Conservation (phyloP, 345 rosid species). For the Lepidium sativum region DNA sequence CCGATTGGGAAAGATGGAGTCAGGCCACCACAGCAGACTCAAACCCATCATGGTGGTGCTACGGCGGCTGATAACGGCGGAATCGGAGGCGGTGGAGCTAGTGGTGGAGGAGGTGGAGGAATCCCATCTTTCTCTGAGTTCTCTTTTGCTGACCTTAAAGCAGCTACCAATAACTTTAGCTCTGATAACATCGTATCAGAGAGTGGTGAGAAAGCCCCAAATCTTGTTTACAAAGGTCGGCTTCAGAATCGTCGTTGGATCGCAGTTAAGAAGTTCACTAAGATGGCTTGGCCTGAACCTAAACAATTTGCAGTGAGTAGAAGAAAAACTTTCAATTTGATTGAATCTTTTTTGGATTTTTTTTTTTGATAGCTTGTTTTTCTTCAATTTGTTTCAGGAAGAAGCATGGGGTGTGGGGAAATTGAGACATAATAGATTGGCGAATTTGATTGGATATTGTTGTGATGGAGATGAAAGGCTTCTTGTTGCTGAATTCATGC, state of each 20-base stretch:
- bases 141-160: constrained; percentile 54
- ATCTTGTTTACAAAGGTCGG: constrained; percentile 65
- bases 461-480: constrained; percentile 95
- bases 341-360: neutral
- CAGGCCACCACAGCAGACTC: constrained; percentile 22
- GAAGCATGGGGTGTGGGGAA: constrained; percentile 93
- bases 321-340: neutral
- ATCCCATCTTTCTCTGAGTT: constrained; percentile 56
- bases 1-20: constrained; percentile 33
- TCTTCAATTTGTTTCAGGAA: constrained; percentile 38
- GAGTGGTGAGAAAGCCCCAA: constrained; percentile 55
- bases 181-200: constrained; percentile 65
- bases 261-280: constrained; percentile 76
- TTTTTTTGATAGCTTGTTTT: neutral
- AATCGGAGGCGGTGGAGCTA: constrained; percentile 24
- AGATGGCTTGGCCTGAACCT: constrained; percentile 83
- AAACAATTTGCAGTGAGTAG: constrained; percentile 53
- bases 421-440: constrained; percentile 69
- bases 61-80: constrained; percentile 31
- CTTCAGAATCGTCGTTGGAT: constrained; percentile 64
- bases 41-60: constrained; percentile 23
- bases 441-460: constrained; percentile 96
- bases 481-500: constrained; percentile 97
- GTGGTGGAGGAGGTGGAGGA: constrained; percentile 22
- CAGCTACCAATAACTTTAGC: constrained; percentile 67